phyloP scores from a whole-genome alignment of 306 rosid species.

The Geum urbanum region DNA sequence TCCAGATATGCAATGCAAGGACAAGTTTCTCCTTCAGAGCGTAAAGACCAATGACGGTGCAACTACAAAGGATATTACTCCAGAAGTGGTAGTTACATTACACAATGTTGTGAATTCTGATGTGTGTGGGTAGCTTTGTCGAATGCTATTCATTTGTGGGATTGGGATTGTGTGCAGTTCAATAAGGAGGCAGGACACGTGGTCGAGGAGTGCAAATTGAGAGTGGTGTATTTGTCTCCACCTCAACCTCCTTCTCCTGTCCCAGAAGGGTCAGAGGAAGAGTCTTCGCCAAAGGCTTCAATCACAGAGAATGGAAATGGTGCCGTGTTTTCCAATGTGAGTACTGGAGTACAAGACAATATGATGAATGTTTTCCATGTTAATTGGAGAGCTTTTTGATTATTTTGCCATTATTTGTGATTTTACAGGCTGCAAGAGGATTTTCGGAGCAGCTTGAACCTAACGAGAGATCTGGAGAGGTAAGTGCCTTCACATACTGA shows the following conservation, averaged over 20 bases:
- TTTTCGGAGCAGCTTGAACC: slow-evolving; percentile 45
- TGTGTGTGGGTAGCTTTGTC: slow-evolving; percentile 1
- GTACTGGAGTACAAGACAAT: slow-evolving; percentile 34
- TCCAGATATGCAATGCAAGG: slow-evolving; percentile 86
- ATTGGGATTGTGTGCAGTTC: slow-evolving; percentile 50
- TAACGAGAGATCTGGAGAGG: slow-evolving; percentile 74
- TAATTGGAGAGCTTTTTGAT: slow-evolving; percentile 10
- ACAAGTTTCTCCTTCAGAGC: slow-evolving; percentile 93
- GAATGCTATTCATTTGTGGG: slow-evolving; percentile 33
- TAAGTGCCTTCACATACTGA: slow-evolving; percentile 19
- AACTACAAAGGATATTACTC: slow-evolving; percentile 52
- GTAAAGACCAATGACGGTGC: slow-evolving; percentile 50
- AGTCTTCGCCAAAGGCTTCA: slow-evolving; percentile 78
- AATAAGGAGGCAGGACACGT: slow-evolving; percentile 73
- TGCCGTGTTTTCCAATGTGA: slow-evolving; percentile 51
- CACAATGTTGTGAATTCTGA: slow-evolving; percentile 1
- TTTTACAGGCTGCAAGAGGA: slow-evolving; percentile 55
- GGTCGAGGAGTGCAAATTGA: slow-evolving; percentile 86
- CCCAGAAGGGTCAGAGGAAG: slow-evolving; percentile 90
- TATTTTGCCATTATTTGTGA: slow-evolving; percentile 19
- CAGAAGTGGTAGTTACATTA: slow-evolving; percentile 70
- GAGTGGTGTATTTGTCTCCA: slow-evolving; percentile 77
- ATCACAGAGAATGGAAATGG: slow-evolving; percentile 66
- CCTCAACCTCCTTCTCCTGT: slow-evolving; percentile 88
- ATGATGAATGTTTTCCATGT: not conserved